Evolutionary conservation across 2,329 filamentous ascomycete species (phyloP).

Genomic region (Diplodia seriata): DNA sequence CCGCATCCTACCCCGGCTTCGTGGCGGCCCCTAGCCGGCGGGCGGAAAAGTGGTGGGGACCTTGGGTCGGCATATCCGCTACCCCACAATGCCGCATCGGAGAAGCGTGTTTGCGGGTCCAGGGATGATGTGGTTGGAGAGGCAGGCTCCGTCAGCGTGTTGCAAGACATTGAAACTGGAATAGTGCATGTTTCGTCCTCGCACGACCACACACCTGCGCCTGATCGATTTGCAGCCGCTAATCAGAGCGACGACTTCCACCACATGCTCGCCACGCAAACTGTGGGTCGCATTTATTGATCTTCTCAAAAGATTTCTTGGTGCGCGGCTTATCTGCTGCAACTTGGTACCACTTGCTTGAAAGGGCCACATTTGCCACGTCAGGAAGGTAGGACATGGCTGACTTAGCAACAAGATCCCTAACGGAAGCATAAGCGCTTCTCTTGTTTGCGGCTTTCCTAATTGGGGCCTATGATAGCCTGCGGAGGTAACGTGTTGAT

Average conservation of each 20-base stretch:
- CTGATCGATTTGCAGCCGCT: too few species aligned
- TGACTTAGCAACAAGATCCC: background rate
- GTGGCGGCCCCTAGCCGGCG: background rate
- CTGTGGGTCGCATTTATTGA: background rate
- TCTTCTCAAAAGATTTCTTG: background rate
- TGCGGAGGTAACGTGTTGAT: too few species aligned
- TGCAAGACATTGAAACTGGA: too few species aligned
- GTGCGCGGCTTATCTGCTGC: background rate
- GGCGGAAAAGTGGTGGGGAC: slow-evolving; percentile 22
- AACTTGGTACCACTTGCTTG: background rate
- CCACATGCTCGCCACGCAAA: background rate
- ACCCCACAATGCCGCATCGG: slow-evolving; percentile 1
- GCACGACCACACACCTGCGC: too few species aligned
- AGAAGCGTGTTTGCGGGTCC: background rate
- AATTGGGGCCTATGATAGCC: too few species aligned
- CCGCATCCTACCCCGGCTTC: slow-evolving; percentile 17
- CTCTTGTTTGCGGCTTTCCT: too few species aligned
- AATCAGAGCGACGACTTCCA: too few species aligned
- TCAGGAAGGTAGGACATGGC: background rate
- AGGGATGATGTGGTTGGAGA: background rate
- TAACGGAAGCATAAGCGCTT: too few species aligned
- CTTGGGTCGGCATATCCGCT: background rate
- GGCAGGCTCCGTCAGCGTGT: too few species aligned
- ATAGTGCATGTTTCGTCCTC: too few species aligned
- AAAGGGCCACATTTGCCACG: background rate